A percentile compares a stretch with the other conserved stretches of the same genome.
Conservation (phyloP, 2,329 filamentous ascomycete genomes). For the Phialophora chinensis region DNA sequence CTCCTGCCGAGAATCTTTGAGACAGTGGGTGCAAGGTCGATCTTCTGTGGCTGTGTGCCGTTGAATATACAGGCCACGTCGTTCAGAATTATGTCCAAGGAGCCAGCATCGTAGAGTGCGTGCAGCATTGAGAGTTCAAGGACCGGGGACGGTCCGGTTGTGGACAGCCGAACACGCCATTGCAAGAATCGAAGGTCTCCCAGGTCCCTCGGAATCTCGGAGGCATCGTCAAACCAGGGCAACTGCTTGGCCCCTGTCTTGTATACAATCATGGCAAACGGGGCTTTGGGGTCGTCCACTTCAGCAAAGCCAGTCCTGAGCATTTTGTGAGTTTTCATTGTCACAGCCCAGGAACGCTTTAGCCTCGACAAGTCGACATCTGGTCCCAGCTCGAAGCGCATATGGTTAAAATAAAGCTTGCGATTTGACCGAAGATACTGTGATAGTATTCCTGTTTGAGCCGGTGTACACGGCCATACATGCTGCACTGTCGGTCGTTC, state of each 20-base stretch:
- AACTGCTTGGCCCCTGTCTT: constrained; percentile 43
- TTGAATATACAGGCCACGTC: constrained; percentile 59
- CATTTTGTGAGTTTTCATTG: constrained; percentile 68
- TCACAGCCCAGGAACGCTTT: constrained; percentile 63
- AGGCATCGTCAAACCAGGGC: constrained; percentile 48
- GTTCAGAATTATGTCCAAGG: constrained; percentile 68
- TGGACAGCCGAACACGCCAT: constrained; percentile 66
- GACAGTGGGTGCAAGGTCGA: constrained; percentile 53
- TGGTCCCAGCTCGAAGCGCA: constrained; percentile 60
- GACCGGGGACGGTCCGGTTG: constrained; percentile 38
- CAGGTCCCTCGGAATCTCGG: background rate
- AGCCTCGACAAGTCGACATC: constrained; percentile 52
- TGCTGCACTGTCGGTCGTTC: constrained; percentile 54
- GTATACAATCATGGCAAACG: constrained; percentile 79
- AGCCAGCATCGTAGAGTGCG: constrained; percentile 83
- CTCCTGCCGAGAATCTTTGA: constrained; percentile 50
- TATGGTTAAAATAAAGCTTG: constrained; percentile 75
- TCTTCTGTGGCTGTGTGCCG: constrained; percentile 34
- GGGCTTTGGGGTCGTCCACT: constrained; percentile 62
- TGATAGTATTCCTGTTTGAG: constrained; percentile 80
- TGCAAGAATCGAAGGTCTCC: constrained; percentile 44
- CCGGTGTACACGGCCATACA: constrained; percentile 76
- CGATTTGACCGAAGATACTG: constrained; percentile 73
- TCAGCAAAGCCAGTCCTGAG: constrained; percentile 76
- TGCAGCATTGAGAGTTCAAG: constrained; percentile 71